These are phyloP conservation scores for Puccinia triticina DNA, from an alignment of 1,284 basidiomycete species.

Conservation along the genomic window DNA sequence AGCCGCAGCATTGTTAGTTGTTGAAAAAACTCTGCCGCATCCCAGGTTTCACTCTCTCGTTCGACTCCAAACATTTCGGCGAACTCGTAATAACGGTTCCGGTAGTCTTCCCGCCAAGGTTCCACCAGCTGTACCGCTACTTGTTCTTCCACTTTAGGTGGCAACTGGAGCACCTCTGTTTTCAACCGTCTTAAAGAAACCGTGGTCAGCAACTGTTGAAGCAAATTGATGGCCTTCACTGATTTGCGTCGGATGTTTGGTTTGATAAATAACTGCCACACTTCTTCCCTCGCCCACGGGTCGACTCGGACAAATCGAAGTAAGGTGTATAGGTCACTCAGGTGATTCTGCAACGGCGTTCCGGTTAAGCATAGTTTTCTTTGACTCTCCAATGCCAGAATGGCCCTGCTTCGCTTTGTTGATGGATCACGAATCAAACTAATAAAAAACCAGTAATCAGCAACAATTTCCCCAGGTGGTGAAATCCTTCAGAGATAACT, in stretches of 20 bases:
- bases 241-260: constrained; percentile 1
- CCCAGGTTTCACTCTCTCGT: not conserved
- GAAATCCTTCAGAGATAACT: not conserved
- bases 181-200: not conserved
- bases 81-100: not conserved
- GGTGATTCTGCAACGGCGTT: not conserved
- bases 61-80: not conserved
- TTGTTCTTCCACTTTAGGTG: not conserved
- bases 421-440: not conserved
- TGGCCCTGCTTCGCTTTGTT: constrained; percentile 8
- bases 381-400: not conserved
- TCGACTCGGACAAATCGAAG: not conserved
- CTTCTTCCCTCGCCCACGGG: not conserved
- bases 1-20: not conserved
- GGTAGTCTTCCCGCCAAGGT: constrained; percentile 3
- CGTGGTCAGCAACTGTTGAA: not conserved
- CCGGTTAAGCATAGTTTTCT: not conserved
- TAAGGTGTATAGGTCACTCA: constrained; percentile 3
- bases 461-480: not conserved
- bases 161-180: not conserved
- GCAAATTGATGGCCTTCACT: not conserved
- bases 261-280: not conserved
- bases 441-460: not conserved
- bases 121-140: not conserved
- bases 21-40: not conserved